Base-by-base conservation (phyloP, 2,329 filamentous ascomycete genomes). In the Trichoderma asperellum region DNA sequence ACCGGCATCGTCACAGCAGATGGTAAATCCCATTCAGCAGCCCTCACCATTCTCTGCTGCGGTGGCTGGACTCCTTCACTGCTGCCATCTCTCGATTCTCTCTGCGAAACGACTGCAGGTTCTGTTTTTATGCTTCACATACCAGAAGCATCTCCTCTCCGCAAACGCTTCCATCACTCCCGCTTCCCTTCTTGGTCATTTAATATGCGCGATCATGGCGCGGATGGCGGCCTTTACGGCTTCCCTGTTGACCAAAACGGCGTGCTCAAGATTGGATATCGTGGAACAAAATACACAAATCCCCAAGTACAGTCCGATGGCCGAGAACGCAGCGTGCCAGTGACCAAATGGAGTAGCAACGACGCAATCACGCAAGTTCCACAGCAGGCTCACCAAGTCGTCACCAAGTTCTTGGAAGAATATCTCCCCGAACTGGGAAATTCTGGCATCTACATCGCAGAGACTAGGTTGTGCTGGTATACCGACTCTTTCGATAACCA, bases 251-350 rank as follows among this genome's bases (percentile, higher is more conserved):
- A 81, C 27, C 76, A 81, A 10, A 71, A 81, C 3, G 81, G 84
- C 0, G 73, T 79, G n/a, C 72, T 86, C 62, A 85, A 86, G 72
- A 79, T 85, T 69, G 85, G 82, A 1, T 88, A 82, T 69, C 79
- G 85, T 0, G 83, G 82, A 1, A 84, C 79, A 0, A 87, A 87
- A 73, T 85, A 80, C 72, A 84, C 83, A 2, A 84, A 86, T 70
- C 82, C 81, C 0, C 70, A 77, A 27, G 21, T 63, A 0, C 80
- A 81, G 34, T n/a, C 68, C 0, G 79, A 83, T 61, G 80, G 81
- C 3, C 70, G 70, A 0, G 76, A 78, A 37, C 75, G 81, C 11
- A 83, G 81, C 68, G 75, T 80, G 0, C 82, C 82, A 2, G 72
- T 79, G 7, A 84, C 82, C 0, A 71, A 78, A 7, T 84, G 79